Conservation (phyloP, 352 stramenopile species). For the Globisporangium canariense region DNA sequence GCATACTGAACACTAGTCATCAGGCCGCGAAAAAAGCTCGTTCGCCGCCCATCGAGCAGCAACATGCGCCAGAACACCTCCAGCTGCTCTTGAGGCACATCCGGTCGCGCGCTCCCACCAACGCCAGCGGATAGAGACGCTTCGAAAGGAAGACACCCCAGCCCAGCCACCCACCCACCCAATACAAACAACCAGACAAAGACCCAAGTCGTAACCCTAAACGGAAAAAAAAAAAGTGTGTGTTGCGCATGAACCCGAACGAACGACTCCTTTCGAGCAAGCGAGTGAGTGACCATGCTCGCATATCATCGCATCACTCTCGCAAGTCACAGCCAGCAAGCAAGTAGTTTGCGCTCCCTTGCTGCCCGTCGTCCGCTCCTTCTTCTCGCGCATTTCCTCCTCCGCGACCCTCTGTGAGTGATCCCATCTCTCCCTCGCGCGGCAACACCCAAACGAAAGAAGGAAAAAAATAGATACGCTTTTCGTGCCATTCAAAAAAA, state of each 20-base stretch:
- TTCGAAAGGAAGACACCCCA: slow-evolving; percentile 2
- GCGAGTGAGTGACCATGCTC: background rate
- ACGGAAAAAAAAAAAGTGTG: background rate
- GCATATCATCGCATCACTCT: background rate
- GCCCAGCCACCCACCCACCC: background rate
- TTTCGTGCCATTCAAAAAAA: slow-evolving; percentile 3
- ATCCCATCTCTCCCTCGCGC: background rate
- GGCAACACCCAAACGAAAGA: slow-evolving; percentile 7
- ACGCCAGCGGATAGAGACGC: slow-evolving; percentile 13
- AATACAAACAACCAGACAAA: slow-evolving; percentile 2
- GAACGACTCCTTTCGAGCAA: background rate
- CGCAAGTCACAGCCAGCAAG: background rate
- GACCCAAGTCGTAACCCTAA: background rate
- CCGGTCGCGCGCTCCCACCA: background rate
- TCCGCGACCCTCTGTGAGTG: slow-evolving; percentile 6
- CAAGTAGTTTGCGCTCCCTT: background rate
- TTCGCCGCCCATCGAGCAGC: background rate
- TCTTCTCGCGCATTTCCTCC: background rate
- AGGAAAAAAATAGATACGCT: slow-evolving; percentile 14
- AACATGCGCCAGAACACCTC: background rate
- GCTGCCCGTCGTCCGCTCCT: background rate
- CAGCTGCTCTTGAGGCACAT: slow-evolving; percentile 13
- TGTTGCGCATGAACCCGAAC: background rate
- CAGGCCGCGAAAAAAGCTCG: background rate
- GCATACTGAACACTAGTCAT: background rate